Evolutionary conservation across 2,329 filamentous ascomycete genomes (phyloP).

Genomic region (Ophiocordyceps camponoti-rufipedis): DNA sequence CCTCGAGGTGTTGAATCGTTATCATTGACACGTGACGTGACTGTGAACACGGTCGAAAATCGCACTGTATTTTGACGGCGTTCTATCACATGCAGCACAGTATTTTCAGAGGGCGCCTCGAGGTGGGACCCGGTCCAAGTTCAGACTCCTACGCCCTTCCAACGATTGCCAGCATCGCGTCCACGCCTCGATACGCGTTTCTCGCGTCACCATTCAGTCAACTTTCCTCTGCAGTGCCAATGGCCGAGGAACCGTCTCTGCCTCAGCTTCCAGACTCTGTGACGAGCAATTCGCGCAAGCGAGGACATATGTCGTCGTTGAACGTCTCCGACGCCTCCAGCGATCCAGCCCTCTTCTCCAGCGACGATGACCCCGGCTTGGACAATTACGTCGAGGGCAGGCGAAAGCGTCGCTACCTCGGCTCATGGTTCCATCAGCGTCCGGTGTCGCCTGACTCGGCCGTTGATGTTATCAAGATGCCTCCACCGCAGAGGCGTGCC

Average conservation of each 20-base stretch:
- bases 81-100: too few species aligned
- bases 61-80: too few species aligned
- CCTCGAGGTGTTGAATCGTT: too few species aligned
- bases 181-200: background rate
- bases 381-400: conserved; percentile 43
- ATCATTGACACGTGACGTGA: too few species aligned
- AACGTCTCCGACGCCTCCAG: conserved; percentile 38
- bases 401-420: conserved; percentile 44
- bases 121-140: too few species aligned
- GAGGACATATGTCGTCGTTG: conserved; percentile 6
- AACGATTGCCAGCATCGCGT: background rate
- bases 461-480: conserved; percentile 20
- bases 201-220: background rate
- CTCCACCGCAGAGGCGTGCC: conserved; percentile 25
- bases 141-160: too few species aligned
- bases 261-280: conserved; percentile 18
- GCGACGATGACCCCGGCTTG: conserved; percentile 49
- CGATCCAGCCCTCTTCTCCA: conserved; percentile 53
- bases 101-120: too few species aligned
- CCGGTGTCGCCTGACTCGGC: conserved; percentile 30
- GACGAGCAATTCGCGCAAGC: conserved; percentile 20
- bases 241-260: conserved; percentile 23
- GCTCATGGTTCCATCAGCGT: conserved; percentile 49
- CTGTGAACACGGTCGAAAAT: too few species aligned
- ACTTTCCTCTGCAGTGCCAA: conserved; percentile 3